Percentiles rank a stretch among this genome's conserved stretches.
Evolutionary conservation across 1,139 yeast species (phyloP).

Genomic region (Arxiozyma telluris): DNA sequence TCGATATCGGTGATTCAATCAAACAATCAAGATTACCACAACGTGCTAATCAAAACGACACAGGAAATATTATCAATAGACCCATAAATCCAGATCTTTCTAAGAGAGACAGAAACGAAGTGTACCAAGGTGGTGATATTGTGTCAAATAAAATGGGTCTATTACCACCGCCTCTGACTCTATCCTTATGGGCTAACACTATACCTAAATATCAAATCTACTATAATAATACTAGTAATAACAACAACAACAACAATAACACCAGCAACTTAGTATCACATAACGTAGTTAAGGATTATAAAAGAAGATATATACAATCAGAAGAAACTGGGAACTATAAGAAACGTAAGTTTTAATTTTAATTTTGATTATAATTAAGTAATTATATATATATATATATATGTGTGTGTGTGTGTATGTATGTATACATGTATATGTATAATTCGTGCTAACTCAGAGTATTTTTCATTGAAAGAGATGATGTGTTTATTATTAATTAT

Average conservation of each 20-base stretch:
- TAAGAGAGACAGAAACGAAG: slow-evolving; percentile 1
- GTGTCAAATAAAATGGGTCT: background rate
- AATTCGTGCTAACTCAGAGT: background rate
- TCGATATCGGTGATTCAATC: slow-evolving; percentile 26
- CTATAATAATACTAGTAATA: background rate
- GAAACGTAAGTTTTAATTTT: background rate
- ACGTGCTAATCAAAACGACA: slow-evolving; percentile 19
- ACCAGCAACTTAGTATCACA: background rate
- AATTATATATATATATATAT: background rate
- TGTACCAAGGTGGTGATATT: background rate
- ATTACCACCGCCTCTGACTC: slow-evolving; percentile 5
- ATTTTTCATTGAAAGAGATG: background rate
- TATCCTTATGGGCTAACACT: slow-evolving; percentile 1
- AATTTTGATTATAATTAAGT: background rate
- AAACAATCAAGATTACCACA: slow-evolving; percentile 22
- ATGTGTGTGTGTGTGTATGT: no score
- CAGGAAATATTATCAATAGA: background rate
- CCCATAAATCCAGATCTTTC: background rate
- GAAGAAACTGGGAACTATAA: background rate
- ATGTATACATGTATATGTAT: background rate
- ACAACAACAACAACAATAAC: background rate
- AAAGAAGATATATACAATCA: background rate
- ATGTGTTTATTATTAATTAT: background rate
- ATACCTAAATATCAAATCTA: slow-evolving; percentile 2
- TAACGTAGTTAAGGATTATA: background rate